Evolutionary conservation across 345 rosid genomes (phyloP), one percentile per base, ranked within the genome.

Genomic region (Euphorbia lathyris): DNA sequence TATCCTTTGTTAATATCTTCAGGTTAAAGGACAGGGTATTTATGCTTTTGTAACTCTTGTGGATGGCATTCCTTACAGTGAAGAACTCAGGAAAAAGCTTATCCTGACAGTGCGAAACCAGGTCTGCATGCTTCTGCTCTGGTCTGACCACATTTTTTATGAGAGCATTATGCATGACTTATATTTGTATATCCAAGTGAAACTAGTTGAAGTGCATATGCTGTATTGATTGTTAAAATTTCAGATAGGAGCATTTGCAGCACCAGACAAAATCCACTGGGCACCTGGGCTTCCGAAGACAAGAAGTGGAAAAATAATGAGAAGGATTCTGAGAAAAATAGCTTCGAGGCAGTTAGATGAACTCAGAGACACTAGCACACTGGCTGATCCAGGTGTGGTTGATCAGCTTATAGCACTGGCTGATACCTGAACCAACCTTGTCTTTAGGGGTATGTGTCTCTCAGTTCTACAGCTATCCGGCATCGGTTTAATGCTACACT

Each of bases 301-400:
- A 1, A 89, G 97, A 79, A 95, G 99, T 67, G 99, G 99, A 59
- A 94, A 94, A 87, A 94, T 94, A 77, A 94, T 94, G 99, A 80
- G 99, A 68, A 88, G 99, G 79, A 87, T 94, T 77, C 80, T 92
- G 70, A 81, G 97, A 83, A 94, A 94, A 85, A 91, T 94, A 58
- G 99, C 99, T 45, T 77, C 99, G 0, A 81, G 78, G 86, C 97
- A 92, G 74, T 70, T 88, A 50, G 93, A 90, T 68, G 97, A 95
- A 77, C 90, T 92, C 9, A 96, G 97, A 26, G 98, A 94, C 90
- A 90, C 80, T 0, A 91, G 97, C 87, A 94, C 98, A 10, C 93
- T 90, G 4, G 98, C 97, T 0, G 98, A 94, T 63, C 97, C 98
- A 58, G 72, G 77, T 65, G 91, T 91, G 9, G 97, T 94, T 5